A percentile compares a stretch with the other conserved stretches of the same genome.
phyloP scores from a whole-genome alignment of 208 protist species.

The Porcisia deanei region DNA sequence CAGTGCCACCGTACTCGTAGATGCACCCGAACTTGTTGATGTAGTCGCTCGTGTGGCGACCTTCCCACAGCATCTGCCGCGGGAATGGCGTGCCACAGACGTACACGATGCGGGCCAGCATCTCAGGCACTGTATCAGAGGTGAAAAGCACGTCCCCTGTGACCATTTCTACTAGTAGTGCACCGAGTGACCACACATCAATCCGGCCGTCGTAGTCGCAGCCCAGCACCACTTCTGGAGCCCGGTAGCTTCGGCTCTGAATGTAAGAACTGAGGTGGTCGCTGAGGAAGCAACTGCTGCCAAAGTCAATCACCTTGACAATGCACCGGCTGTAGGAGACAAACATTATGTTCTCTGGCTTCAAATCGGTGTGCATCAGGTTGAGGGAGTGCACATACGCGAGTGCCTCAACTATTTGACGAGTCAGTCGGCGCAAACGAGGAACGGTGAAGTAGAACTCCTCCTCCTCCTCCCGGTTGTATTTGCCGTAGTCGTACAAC shows the following conservation, averaged over 20 bases:
- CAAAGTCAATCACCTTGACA: slow-evolving; percentile 97
- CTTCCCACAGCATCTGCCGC: slow-evolving; percentile 86
- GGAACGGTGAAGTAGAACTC: slow-evolving; percentile 94
- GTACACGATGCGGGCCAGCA: slow-evolving; percentile 92
- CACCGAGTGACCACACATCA: slow-evolving; percentile 96
- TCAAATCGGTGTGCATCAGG: slow-evolving; percentile 97
- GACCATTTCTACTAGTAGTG: slow-evolving; percentile 94
- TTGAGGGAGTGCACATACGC: slow-evolving; percentile 93
- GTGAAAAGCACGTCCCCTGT: slow-evolving; percentile 95
- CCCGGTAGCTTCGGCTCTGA: slow-evolving; percentile 94
- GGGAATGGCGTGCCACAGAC: slow-evolving; percentile 90
- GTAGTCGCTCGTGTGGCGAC: slow-evolving; percentile 85
- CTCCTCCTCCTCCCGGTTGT: slow-evolving; percentile 90
- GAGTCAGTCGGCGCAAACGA: slow-evolving; percentile 87
- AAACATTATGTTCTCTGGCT: slow-evolving; percentile 97
- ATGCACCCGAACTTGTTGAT: slow-evolving; percentile 90
- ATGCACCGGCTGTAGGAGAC: slow-evolving; percentile 92
- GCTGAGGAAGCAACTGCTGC: slow-evolving; percentile 94
- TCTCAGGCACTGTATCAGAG: slow-evolving; percentile 93
- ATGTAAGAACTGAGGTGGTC: slow-evolving; percentile 96
- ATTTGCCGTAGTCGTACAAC: slow-evolving; percentile 97
- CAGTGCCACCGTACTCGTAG: slow-evolving; percentile 73
- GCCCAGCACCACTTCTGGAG: slow-evolving; percentile 93
- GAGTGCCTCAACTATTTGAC: slow-evolving; percentile 85
- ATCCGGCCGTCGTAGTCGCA: slow-evolving; percentile 95